These are phyloP conservation scores for Tricholoma matsutake DNA, from an alignment of 768 basidiomycete species.

Conservation along the genomic window DNA sequence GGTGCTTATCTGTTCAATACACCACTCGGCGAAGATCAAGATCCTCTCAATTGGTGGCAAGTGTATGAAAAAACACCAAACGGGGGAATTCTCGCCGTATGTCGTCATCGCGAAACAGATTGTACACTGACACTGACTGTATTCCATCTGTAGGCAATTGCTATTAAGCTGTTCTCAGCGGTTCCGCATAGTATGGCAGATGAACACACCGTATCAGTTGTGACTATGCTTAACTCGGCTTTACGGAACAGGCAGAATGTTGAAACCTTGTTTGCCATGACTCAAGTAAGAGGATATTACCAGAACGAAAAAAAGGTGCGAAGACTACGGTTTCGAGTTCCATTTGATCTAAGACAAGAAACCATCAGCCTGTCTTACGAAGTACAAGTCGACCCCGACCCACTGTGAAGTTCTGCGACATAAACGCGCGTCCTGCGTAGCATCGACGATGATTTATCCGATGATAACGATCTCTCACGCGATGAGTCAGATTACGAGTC, in stretches of 20 bases:
- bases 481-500: background rate
- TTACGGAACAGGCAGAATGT: constrained; percentile 25
- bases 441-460: background rate
- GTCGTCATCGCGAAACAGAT: background rate
- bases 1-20: constrained; percentile 21
- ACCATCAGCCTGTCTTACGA: background rate
- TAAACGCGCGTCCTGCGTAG: background rate
- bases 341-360: background rate
- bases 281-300: constrained; percentile 21
- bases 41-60: constrained; percentile 22
- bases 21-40: constrained; percentile 17
- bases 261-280: constrained; percentile 20
- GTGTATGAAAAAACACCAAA: constrained; percentile 14
- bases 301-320: constrained; percentile 3
- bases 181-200: constrained; percentile 37
- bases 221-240: constrained; percentile 31
- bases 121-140: constrained; percentile 6
- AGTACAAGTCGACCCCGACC: background rate
- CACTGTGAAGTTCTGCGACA: background rate
- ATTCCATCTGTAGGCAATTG: constrained; percentile 22
- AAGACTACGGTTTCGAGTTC: background rate
- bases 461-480: background rate
- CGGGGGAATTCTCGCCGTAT: constrained; percentile 28
- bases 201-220: constrained; percentile 31
- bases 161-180: constrained; percentile 30